Evolutionary conservation across 1,139 yeast genomes (phyloP).

Genomic region (Pneumocystis murina): DNA sequence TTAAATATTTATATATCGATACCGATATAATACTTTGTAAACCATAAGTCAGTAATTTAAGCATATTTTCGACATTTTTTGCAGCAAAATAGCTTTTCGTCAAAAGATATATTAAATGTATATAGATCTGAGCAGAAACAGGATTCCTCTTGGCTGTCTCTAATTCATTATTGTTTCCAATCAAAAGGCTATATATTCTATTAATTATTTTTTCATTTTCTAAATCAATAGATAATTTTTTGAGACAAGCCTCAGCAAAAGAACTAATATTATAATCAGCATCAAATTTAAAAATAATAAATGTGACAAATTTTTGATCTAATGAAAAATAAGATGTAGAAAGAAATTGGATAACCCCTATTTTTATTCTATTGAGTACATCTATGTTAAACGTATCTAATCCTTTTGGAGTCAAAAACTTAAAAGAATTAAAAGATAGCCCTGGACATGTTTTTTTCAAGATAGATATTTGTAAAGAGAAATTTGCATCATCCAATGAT

Average conservation of each 20-base stretch:
- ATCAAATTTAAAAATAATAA: background rate
- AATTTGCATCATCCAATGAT: background rate
- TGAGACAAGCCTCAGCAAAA: background rate
- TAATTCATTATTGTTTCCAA: background rate
- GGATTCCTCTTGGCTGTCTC: conserved; percentile 29
- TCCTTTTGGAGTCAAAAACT: background rate
- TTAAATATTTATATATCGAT: background rate
- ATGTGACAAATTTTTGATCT: background rate
- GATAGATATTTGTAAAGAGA: background rate
- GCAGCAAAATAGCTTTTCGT: conserved; percentile 41
- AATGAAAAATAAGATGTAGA: background rate
- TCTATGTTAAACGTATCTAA: background rate
- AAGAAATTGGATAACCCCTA: background rate
- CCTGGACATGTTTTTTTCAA: background rate
- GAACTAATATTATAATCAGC: background rate
- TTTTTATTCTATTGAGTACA: background rate
- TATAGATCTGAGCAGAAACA: conserved; percentile 41
- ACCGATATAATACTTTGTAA: conserved; percentile 25
- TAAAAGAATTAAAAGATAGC: background rate
- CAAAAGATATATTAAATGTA: conserved; percentile 39
- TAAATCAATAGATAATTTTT: background rate
- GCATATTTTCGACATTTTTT: conserved; percentile 22
- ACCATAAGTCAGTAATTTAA: conserved; percentile 35
- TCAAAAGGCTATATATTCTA: background rate
- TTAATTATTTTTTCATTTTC: background rate